Evolutionary conservation across 2,329 filamentous ascomycete genomes (phyloP).

Genomic region (Huntiella abstrusa): DNA sequence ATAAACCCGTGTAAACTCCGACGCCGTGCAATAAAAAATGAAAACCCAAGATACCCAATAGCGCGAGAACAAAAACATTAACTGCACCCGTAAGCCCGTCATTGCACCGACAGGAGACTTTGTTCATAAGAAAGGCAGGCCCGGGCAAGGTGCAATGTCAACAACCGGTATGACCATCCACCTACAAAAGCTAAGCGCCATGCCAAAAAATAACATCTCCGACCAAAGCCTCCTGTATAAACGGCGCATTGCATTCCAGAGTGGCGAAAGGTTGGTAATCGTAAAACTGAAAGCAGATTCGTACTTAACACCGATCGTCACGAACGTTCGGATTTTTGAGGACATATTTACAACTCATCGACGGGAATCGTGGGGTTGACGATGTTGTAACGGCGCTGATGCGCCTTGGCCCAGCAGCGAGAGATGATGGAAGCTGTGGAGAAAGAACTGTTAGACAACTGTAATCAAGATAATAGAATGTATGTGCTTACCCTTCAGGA

Average conservation of each 20-base stretch:
- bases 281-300: constrained; percentile 1
- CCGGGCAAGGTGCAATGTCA: too few species aligned
- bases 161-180: too few species aligned
- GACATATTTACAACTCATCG: constrained; percentile 24
- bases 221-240: neutral
- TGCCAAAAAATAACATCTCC: neutral
- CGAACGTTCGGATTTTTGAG: neutral
- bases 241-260: neutral
- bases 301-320: neutral
- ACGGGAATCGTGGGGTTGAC: constrained; percentile 29
- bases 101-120: neutral
- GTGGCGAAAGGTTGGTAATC: neutral
- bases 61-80: constrained; percentile 11
- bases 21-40: constrained; percentile 11
- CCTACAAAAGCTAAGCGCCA: too few species aligned
- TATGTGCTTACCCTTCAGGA: constrained; percentile 65
- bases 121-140: too few species aligned
- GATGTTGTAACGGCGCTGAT: constrained; percentile 38
- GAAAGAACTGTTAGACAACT: neutral
- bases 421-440: constrained; percentile 10
- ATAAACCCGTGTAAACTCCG: constrained; percentile 7
- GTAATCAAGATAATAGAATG: neutral
- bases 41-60: constrained; percentile 6
- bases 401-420: constrained; percentile 72
- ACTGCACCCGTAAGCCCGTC: constrained; percentile 4